Conservation (phyloP, 2,329 filamentous ascomycete species). For the Beauveria medogensis region DNA sequence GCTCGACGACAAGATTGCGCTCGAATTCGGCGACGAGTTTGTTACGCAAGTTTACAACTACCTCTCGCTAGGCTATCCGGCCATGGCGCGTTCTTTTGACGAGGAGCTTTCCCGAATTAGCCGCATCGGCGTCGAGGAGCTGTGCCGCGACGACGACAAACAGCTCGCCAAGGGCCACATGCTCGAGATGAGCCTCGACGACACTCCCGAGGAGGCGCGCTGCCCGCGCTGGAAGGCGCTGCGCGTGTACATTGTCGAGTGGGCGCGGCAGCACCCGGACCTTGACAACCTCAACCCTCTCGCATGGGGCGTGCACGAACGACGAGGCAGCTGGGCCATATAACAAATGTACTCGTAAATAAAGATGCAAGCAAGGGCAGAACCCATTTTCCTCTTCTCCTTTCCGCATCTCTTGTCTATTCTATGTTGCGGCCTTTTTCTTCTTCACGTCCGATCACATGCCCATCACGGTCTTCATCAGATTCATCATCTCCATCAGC, state of each 20-base stretch:
- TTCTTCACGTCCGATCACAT: neutral
- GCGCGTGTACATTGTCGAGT: slow-evolving; percentile 75
- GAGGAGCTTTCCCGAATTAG: slow-evolving; percentile 78
- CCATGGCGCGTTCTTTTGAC: slow-evolving; percentile 75
- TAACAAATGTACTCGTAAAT: slow-evolving; percentile 22
- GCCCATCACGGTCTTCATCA: neutral
- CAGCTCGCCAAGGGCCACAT: slow-evolving; percentile 65
- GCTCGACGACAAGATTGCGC: slow-evolving; percentile 43
- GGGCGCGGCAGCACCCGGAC: slow-evolving; percentile 78
- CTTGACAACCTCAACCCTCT: slow-evolving; percentile 53
- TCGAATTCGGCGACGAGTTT: slow-evolving; percentile 75
- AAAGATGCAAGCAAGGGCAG: neutral
- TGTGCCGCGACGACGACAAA: slow-evolving; percentile 62
- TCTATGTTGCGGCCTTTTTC: neutral
- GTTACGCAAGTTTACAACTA: slow-evolving; percentile 98
- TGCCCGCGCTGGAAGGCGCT: slow-evolving; percentile 74
- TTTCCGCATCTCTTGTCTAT: neutral
- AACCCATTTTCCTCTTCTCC: neutral
- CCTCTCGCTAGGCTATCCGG: slow-evolving; percentile 83
- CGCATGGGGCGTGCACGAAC: slow-evolving; percentile 60
- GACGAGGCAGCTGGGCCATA: slow-evolving; percentile 66
- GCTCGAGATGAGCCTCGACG: slow-evolving; percentile 40
- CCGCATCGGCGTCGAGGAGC: slow-evolving; percentile 56
- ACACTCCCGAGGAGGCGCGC: slow-evolving; percentile 41
- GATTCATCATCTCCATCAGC: neutral